These are phyloP conservation scores for Tolypocladium paradoxum DNA, from an alignment of 2,329 filamentous ascomycete genomes.

Conservation along the genomic window DNA sequence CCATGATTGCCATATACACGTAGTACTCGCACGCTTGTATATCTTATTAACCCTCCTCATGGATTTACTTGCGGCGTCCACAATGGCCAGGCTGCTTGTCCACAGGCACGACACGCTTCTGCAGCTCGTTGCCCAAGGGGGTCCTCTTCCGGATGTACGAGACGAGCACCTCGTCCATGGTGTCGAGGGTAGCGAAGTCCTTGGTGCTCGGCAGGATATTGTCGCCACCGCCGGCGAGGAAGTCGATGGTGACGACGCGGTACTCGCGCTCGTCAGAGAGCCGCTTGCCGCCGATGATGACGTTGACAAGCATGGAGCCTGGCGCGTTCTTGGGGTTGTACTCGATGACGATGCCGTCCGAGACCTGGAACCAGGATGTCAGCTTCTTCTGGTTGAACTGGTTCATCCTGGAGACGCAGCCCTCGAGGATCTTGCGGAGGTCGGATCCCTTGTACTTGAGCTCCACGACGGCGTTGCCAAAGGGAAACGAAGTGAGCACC, in stretches of 20 bases:
- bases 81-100: not conserved
- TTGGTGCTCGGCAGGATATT: conserved; percentile 39
- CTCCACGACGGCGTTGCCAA: conserved; percentile 54
- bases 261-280: conserved; percentile 38
- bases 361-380: conserved; percentile 51
- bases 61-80: no score
- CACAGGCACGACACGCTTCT: conserved; percentile 23
- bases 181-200: conserved; percentile 36
- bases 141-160: conserved; percentile 36
- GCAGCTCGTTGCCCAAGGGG: conserved; percentile 38
- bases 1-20: no score
- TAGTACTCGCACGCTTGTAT: no score
- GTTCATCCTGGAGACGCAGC: conserved; percentile 43
- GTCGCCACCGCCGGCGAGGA: conserved; percentile 51
- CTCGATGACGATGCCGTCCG: conserved; percentile 41
- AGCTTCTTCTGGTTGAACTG: conserved; percentile 41
- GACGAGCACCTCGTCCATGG: conserved; percentile 42
- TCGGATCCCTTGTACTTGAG: conserved; percentile 40
- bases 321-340: conserved; percentile 42
- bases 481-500: conserved; percentile 54
- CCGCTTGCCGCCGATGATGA: conserved; percentile 36
- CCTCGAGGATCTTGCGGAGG: conserved; percentile 48
- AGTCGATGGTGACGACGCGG: conserved; percentile 51
- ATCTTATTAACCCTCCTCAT: no score
- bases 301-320: conserved; percentile 39